Percentiles rank a stretch among this genome's conserved stretches.
phyloP scores from a whole-genome alignment of 2,329 filamentous ascomycete species.

The Phyllosticta citrichinensis region DNA sequence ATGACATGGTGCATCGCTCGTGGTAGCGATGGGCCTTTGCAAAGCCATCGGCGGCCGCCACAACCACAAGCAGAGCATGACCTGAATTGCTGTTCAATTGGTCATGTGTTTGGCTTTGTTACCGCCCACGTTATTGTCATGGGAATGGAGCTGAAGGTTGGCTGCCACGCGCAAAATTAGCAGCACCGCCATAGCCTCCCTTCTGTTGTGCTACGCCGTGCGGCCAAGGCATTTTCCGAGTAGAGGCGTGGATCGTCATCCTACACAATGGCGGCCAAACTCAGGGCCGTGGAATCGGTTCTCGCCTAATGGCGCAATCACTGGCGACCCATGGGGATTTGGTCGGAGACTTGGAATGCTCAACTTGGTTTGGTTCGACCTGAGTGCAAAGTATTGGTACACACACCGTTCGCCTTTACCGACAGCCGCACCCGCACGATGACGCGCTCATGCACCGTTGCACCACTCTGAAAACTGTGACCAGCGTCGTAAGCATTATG shows the following conservation, averaged over 20 bases:
- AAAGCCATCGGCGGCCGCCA: constrained; percentile 8
- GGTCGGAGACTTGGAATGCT: not conserved
- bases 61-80: constrained; percentile 5
- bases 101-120: not conserved
- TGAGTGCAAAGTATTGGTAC: not conserved
- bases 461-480: constrained; percentile 4
- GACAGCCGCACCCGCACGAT: constrained; percentile 6
- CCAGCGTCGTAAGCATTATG: not conserved
- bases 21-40: constrained; percentile 3
- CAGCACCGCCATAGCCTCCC: constrained; percentile 8
- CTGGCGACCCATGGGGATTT: not conserved
- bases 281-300: not conserved
- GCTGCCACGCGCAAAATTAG: constrained; percentile 10
- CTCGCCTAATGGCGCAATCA: not conserved
- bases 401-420: not conserved
- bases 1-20: constrained; percentile 7
- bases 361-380: not conserved
- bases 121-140: constrained; percentile 8
- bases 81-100: constrained; percentile 2
- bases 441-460: constrained; percentile 21
- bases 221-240: not conserved
- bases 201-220: not conserved
- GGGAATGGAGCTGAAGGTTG: constrained; percentile 4
- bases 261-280: not conserved
- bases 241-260: not conserved